Evolutionary conservation across 768 basidiomycete species (phyloP).

Genomic region (Serendipita vermifera): DNA sequence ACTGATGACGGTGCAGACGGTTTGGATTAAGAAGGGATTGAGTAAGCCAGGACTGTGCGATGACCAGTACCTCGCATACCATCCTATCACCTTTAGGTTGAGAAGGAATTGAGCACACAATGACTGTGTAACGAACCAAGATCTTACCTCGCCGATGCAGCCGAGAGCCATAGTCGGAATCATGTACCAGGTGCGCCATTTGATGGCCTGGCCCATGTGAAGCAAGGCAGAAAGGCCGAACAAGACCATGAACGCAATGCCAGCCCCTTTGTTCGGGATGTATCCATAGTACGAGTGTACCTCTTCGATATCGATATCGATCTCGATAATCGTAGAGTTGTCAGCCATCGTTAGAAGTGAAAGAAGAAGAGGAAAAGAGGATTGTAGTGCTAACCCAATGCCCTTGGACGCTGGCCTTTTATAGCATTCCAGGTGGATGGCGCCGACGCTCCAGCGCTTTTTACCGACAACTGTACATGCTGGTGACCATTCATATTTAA

Average conservation of each 20-base stretch:
- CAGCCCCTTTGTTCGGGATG: background rate
- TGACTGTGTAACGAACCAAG: background rate
- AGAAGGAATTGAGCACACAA: background rate
- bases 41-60: background rate
- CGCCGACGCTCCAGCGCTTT: too few species aligned
- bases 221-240: background rate
- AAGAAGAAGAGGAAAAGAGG: too few species aligned
- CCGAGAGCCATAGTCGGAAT: background rate
- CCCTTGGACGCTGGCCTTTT: too few species aligned
- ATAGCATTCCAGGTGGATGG: too few species aligned
- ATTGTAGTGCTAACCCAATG: too few species aligned
- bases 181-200: background rate
- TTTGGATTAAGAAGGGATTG: constrained; percentile 1
- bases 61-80: background rate
- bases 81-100: background rate
- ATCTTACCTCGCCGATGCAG: background rate
- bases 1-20: constrained; percentile 27
- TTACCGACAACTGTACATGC: too few species aligned
- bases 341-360: too few species aligned
- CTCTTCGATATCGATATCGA: too few species aligned
- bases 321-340: background rate
- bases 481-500: too few species aligned
- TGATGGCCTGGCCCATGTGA: background rate
- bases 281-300: background rate
- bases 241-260: background rate